Percentiles rank a stretch among this genome's conserved stretches.
Conservation (phyloP, 2,329 filamentous ascomycete species). For the Colletotrichum tofieldiae region DNA sequence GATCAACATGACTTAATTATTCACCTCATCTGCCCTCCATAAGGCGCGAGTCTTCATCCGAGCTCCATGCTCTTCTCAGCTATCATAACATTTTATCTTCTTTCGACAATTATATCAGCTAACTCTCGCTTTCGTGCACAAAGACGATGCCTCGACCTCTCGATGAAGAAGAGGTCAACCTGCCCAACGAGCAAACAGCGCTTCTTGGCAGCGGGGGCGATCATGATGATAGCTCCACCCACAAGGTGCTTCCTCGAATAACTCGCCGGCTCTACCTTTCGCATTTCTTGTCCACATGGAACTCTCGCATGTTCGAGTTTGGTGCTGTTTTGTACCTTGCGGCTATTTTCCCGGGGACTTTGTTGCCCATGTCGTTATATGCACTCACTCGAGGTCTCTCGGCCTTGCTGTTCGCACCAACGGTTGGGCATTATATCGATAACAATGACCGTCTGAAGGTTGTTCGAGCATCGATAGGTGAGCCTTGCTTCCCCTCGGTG, state of each 20-base stretch:
- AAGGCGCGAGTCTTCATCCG: neutral
- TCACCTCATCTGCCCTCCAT: too few species aligned
- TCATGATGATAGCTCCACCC: neutral
- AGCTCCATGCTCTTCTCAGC: neutral
- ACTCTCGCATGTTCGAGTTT: conserved; percentile 65
- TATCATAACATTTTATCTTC: neutral
- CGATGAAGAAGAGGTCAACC: neutral
- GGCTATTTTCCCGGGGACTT: conserved; percentile 60
- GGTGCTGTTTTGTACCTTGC: conserved; percentile 62
- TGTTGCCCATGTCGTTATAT: conserved; percentile 71
- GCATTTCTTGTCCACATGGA: conserved; percentile 64
- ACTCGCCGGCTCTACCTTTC: conserved; percentile 57
- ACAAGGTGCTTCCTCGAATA: neutral
- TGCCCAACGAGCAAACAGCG: neutral
- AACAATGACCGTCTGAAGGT: conserved; percentile 54
- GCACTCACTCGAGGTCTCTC: conserved; percentile 51
- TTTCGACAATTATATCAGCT: neutral
- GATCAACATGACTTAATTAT: neutral
- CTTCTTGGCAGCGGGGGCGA: neutral
- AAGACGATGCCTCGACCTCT: neutral
- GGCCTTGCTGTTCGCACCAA: conserved; percentile 50
- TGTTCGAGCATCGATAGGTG: conserved; percentile 54
- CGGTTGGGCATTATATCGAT: conserved; percentile 67
- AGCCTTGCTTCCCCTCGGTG: neutral
- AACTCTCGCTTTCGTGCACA: neutral